Evolutionary conservation across 192 early-diverging fungal species (phyloP).

Genomic region (Chytriomyces sp.): DNA sequence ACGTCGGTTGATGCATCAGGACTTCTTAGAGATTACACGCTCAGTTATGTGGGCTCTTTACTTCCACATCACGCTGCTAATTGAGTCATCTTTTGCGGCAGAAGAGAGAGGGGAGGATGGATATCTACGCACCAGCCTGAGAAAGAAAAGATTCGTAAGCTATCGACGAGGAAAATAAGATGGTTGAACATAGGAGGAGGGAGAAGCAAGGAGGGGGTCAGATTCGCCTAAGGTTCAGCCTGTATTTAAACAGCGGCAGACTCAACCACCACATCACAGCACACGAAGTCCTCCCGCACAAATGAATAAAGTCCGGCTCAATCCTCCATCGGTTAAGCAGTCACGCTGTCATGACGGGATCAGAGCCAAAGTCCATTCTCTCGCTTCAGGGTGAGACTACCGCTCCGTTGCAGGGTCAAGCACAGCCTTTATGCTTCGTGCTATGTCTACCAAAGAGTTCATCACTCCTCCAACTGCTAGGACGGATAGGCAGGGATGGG

Average conservation of each 20-base stretch:
- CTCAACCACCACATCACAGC: too few relatives aligned
- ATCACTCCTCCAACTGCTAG: neutral
- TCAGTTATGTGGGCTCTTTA: neutral
- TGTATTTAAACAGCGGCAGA: neutral
- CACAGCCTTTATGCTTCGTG: neutral
- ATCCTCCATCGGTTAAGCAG: too few relatives aligned
- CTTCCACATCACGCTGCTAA: conserved; percentile 8
- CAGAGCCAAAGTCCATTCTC: neutral
- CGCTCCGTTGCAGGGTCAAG: neutral
- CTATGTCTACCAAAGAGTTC: conserved; percentile 5
- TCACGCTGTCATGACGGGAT: too few relatives aligned
- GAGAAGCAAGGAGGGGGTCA: neutral
- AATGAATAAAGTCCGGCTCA: too few relatives aligned
- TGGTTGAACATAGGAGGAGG: neutral
- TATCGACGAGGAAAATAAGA: neutral
- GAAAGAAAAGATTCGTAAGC: neutral
- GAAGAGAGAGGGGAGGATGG: neutral
- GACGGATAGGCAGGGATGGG: neutral
- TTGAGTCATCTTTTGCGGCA: neutral
- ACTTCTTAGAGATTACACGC: conserved; percentile 4
- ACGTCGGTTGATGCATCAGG: neutral
- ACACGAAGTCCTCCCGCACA: too few relatives aligned
- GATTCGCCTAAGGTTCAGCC: neutral
- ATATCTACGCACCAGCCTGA: neutral
- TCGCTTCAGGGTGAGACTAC: neutral